phyloP scores from a whole-genome alignment of 306 rosid species.

The Hippophae gyantsensis region DNA sequence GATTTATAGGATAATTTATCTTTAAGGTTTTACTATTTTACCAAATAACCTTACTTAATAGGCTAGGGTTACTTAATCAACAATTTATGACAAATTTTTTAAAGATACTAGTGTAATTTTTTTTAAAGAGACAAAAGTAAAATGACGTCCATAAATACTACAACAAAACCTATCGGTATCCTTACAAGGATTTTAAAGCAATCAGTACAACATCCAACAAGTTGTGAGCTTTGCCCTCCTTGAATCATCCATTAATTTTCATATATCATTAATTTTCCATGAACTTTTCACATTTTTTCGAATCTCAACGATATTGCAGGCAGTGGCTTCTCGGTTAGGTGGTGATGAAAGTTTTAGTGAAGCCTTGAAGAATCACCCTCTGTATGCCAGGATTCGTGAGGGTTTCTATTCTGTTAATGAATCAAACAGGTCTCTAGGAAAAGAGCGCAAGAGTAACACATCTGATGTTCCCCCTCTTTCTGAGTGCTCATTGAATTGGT shows the following conservation, averaged over 20 bases:
- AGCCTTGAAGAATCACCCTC: constrained; percentile 41
- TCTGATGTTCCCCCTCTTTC: constrained; percentile 3
- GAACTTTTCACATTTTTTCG: constrained; percentile 6
- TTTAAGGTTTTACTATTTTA: too few species aligned
- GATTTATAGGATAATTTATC: too few species aligned
- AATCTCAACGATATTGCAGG: constrained; percentile 32
- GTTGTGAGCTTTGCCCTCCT: constrained; percentile 1
- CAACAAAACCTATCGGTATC: too few species aligned
- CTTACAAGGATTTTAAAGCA: too few species aligned
- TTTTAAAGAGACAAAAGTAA: too few species aligned
- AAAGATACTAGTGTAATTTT: too few species aligned
- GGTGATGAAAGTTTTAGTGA: constrained; percentile 44
- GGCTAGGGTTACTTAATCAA: too few species aligned
- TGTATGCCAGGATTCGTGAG: constrained; percentile 51
- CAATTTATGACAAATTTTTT: too few species aligned
- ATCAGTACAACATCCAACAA: too few species aligned
- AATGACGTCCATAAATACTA: too few species aligned
- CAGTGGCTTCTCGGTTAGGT: constrained; percentile 53
- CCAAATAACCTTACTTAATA: too few species aligned
- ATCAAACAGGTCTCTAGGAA: constrained; percentile 22
- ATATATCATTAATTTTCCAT: constrained; percentile 1
- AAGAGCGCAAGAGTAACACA: constrained; percentile 19
- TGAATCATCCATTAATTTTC: constrained; percentile 6
- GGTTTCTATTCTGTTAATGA: constrained; percentile 23
- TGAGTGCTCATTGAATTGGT: too few species aligned